phyloP scores from a whole-genome alignment of 495 filamentous ascomycete genomes.

The Annulohypoxylon bovei region DNA sequence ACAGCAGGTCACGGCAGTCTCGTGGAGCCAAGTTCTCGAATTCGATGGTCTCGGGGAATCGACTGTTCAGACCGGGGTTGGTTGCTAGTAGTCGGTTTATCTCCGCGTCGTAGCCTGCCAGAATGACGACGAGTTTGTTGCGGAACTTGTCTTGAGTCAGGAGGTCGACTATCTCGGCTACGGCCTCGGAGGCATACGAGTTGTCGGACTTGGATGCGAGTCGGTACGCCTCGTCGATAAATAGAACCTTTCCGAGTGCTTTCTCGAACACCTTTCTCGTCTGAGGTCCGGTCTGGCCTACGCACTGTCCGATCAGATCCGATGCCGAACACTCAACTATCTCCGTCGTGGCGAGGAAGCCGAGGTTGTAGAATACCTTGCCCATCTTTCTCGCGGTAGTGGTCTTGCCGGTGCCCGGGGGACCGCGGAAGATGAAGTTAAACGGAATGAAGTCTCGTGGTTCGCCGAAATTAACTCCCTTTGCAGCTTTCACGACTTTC shows the following conservation, averaged over 20 bases:
- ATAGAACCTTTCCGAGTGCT: conserved; percentile 68
- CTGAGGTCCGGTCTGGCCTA: conserved; percentile 71
- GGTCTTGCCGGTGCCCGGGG: conserved; percentile 74
- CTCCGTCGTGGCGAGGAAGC: conserved; percentile 62
- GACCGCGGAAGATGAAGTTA: conserved; percentile 53
- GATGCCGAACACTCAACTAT: conserved; percentile 68
- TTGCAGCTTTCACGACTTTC: neutral
- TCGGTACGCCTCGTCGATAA: conserved; percentile 73
- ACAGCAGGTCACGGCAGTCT: neutral
- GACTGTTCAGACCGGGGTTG: conserved; percentile 64
- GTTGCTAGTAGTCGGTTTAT: conserved; percentile 72
- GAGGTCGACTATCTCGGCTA: conserved; percentile 73
- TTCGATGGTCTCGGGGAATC: conserved; percentile 61
- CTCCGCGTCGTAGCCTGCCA: conserved; percentile 75
- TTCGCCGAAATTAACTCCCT: neutral
- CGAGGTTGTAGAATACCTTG: conserved; percentile 74
- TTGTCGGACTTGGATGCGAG: conserved; percentile 52
- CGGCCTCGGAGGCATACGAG: conserved; percentile 70
- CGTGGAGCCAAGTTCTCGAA: conserved; percentile 5
- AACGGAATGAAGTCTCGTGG: conserved; percentile 24
- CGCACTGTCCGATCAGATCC: conserved; percentile 67
- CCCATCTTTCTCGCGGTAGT: conserved; percentile 76
- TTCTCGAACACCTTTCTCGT: conserved; percentile 63
- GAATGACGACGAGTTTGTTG: conserved; percentile 72
- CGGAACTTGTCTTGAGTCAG: conserved; percentile 68